Evolutionary conservation across 805 yeast species (phyloP), one percentile per base, ranked within the genome.

Genomic region (Kuraishia capsulata): DNA sequence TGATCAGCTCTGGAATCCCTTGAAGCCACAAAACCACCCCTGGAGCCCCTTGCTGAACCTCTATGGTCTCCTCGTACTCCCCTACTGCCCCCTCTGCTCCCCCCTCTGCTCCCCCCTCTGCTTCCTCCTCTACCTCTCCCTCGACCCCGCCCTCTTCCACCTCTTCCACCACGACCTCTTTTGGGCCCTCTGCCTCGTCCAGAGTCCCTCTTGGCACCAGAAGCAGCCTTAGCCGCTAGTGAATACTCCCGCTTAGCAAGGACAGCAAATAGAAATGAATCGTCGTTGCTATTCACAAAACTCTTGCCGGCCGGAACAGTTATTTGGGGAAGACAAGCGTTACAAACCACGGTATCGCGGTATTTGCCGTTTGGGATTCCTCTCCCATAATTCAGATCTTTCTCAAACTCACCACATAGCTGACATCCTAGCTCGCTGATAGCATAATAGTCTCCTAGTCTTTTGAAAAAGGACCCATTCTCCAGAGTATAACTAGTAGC

Each of bases 381-480:
- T 11, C 11, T 23, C 10, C 26, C 26, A 23, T 8, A 23, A 11
- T 23, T 8, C 26, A 23, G 26, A 8, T 23, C 26, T 23, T 11
- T 23, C 10, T 23, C 26, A 23, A 8, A 23, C 26, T 23, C 26
- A 23, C 26, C 26, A 11, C 26, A 23, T 8, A 23, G 26, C 26
- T 47, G 34, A 52, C 83, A 77, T 35, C 57, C 57, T 36, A 75
- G 58, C 43, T 74, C 78, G 54, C 80, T 59, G 33, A 72, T 72
- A 34, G 56, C 66, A 42, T 57, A 56, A 49, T 76, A 76, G 33
- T 60, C 69, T 3, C 59, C 60, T 51, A 74, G 58, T 47, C 62
- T 71, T 40, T 54, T 57, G 45, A 76, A 61, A n/a, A 76, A 53
- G 0, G 80, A 67, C 3, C 83, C 83, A 46, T 76, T 76, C 2